Base-by-base conservation (phyloP, 495 filamentous ascomycete species). In the Penicillium flavigenum region DNA sequence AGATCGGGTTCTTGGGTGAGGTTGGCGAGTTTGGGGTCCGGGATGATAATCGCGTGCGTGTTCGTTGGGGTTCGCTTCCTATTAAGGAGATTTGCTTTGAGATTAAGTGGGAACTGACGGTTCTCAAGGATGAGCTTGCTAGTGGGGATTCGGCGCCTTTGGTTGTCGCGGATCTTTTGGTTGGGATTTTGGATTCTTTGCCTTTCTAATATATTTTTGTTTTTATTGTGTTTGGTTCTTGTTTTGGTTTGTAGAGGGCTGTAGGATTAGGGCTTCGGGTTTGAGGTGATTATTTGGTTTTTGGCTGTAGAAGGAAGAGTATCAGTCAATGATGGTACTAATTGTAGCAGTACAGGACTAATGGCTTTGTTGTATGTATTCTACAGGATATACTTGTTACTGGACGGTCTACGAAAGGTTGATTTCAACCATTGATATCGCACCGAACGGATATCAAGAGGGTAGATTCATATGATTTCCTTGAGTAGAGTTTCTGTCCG, bases 71-170 rank as follows among this genome's bases (percentile, higher is more conserved):
- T 5, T 11, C 24, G 11, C 27, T 48, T 10, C n/a, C 29, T 17
- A 31, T 39, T n/a, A 52, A 52, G 51, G 51, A 53, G 26, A 44
- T 53, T 44, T 43, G 51, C 16, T 41, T 38, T 17, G 9, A 27
- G 32, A 42, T 52, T 12, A 48, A 48, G 46, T 12, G n/a, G 16
- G 46, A 48, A 19, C 4, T 48, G 27, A 12, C 8, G 9, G 26
- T 47, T 31, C n/a, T 47, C 4, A 39, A 14, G 22, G 32, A 52
- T 17, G 49, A 52, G 10, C 9, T 52, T 16, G 20, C 8, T 16
- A 12, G 22, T 2, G 27, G 22, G 31, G 9, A 7, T 12, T 14
- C n/a, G 14, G 0, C 12, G 6, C 4, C 16, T 5, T 0, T 19
- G n/a, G 2, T 53, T 10, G 17, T 44, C 29, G 53, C 32, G 14